These are phyloP conservation scores for Thelonectria olida DNA, from an alignment of 2,329 filamentous ascomycete species.

Conservation along the genomic window DNA sequence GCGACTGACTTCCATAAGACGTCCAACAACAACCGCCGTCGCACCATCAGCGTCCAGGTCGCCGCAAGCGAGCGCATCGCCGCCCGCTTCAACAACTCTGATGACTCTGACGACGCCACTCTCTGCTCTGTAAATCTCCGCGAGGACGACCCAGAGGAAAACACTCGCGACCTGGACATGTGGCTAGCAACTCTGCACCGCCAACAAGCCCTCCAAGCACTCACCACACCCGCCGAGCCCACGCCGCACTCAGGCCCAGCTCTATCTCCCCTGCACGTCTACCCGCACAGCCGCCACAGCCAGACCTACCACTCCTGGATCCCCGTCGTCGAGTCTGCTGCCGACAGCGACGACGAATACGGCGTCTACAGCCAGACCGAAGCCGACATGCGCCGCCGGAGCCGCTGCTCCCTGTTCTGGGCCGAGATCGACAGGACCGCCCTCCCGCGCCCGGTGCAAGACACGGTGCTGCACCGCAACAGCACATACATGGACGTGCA, in stretches of 20 bases:
- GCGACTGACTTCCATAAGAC: slow-evolving; percentile 42
- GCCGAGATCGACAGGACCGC: slow-evolving; percentile 1
- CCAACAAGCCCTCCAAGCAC: slow-evolving; percentile 29
- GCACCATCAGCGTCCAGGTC: slow-evolving; percentile 28
- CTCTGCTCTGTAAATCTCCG: slow-evolving; percentile 34
- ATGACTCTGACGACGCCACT: slow-evolving; percentile 20
- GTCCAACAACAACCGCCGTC: slow-evolving; percentile 24
- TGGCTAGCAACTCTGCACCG: slow-evolving; percentile 22
- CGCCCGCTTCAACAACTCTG: slow-evolving; percentile 3
- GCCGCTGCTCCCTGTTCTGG: slow-evolving; percentile 5
- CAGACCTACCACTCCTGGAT: not conserved
- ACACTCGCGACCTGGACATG: slow-evolving; percentile 23
- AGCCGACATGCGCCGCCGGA: not conserved
- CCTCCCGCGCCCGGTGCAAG: not conserved
- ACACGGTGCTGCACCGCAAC: slow-evolving; percentile 8
- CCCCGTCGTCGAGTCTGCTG: slow-evolving; percentile 2
- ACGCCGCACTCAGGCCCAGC: not conserved
- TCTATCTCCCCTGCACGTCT: not conserved
- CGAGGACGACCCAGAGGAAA: slow-evolving; percentile 2
- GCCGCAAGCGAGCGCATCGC: slow-evolving; percentile 23
- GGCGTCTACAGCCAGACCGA: slow-evolving; percentile 33
- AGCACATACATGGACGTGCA: slow-evolving; percentile 9
- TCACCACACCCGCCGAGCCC: slow-evolving; percentile 15
- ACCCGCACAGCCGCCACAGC: not conserved
- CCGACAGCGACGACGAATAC: slow-evolving; percentile 31